A percentile compares a stretch with the other conserved stretches of the same genome.
Conservation (phyloP, 176 grass and related monocot species). For the Rhynchospora tenuis region DNA sequence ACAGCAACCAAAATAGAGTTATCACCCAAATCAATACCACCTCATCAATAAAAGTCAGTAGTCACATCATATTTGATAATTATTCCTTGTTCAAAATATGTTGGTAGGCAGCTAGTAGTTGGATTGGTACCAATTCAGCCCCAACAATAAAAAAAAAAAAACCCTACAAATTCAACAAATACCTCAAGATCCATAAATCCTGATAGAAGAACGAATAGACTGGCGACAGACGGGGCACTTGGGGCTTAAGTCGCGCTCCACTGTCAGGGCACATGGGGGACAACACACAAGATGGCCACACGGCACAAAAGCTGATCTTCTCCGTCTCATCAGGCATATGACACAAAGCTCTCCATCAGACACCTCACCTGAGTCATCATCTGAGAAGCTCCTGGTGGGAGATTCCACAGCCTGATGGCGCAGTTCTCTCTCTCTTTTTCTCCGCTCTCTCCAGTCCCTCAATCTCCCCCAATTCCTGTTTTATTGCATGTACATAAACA, state of each 20-base stretch:
- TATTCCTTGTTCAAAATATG: background rate
- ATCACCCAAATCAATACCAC: background rate
- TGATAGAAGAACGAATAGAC: constrained; percentile 53
- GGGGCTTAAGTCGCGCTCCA: constrained; percentile 38
- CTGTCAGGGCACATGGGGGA: constrained; percentile 47
- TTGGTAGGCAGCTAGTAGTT: background rate
- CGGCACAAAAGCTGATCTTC: constrained; percentile 76
- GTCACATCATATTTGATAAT: background rate
- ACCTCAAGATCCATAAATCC: constrained; percentile 78
- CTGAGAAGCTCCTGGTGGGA: background rate
- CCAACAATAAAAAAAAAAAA: background rate
- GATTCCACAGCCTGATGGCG: constrained; percentile 27
- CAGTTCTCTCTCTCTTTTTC: constrained; percentile 32
- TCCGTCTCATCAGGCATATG: constrained; percentile 69
- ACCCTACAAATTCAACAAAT: background rate
- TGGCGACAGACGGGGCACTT: constrained; percentile 84
- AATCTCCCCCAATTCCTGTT: constrained; percentile 60
- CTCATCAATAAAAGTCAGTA: background rate
- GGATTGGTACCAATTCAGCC: background rate
- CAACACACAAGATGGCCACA: constrained; percentile 98
- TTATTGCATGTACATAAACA: background rate
- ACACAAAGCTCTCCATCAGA: constrained; percentile 81
- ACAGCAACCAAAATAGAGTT: constrained; percentile 1
- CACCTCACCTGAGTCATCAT: constrained; percentile 39
- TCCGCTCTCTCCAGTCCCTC: constrained; percentile 47